Conservation (phyloP, 2,329 filamentous ascomycete genomes). For the Fusarium vanettenii region DNA sequence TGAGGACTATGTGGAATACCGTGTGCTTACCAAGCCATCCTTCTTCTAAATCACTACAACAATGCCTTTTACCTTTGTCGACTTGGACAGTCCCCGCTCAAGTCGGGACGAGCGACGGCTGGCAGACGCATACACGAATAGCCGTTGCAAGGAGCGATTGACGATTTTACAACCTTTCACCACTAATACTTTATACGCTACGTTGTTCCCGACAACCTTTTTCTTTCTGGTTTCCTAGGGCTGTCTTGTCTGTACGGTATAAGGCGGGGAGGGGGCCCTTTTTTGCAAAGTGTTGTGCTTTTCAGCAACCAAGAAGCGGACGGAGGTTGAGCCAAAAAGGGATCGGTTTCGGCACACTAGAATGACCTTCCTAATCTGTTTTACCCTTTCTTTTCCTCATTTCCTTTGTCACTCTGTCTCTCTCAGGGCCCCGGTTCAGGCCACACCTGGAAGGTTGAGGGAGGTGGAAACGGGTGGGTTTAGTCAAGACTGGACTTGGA, state of each 20-base stretch:
- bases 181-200: neutral
- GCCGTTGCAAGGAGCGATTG: neutral
- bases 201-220: constrained; percentile 10
- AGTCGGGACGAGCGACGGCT: neutral
- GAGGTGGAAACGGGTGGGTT: constrained; percentile 21
- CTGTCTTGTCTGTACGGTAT: constrained; percentile 23
- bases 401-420: constrained; percentile 22
- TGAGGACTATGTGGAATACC: constrained; percentile 75
- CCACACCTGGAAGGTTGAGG: constrained; percentile 14
- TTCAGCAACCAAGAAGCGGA: constrained; percentile 17
- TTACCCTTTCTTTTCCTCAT: constrained; percentile 10
- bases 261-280: constrained; percentile 14
- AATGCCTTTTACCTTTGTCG: neutral
- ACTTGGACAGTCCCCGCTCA: neutral
- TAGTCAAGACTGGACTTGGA: constrained; percentile 34
- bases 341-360: constrained; percentile 21
- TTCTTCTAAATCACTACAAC: constrained; percentile 59
- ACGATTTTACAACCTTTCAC: neutral
- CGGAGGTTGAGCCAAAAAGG: constrained; percentile 17
- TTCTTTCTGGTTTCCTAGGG: constrained; percentile 1
- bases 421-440: constrained; percentile 17
- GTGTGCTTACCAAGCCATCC: constrained; percentile 71
- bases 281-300: constrained; percentile 9
- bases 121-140: constrained; percentile 7
- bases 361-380: constrained; percentile 21